Conservation (phyloP, 345 rosid genomes). For the Gossypioides kirkii region DNA sequence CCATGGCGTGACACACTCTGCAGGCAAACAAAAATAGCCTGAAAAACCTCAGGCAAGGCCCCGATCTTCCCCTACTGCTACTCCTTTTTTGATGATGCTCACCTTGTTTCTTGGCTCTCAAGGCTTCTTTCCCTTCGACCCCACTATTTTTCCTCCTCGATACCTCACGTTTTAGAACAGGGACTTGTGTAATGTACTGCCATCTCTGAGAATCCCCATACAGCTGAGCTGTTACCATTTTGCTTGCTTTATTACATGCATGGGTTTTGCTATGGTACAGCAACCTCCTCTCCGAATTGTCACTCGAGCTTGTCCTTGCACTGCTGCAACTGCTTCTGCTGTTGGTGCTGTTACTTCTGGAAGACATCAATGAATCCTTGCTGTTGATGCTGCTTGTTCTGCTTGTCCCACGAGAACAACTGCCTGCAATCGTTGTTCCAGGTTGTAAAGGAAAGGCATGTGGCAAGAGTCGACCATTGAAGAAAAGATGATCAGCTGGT, state of each 20-base stretch:
- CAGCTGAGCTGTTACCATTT: slow-evolving; percentile 47
- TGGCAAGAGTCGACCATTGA: slow-evolving; percentile 73
- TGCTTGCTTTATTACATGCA: slow-evolving; percentile 29
- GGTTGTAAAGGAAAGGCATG: slow-evolving; percentile 52
- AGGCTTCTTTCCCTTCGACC: slow-evolving; percentile 26
- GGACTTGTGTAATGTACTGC: slow-evolving; percentile 60
- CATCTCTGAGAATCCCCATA: slow-evolving; percentile 61
- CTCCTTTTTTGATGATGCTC: slow-evolving; percentile 4
- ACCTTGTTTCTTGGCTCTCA: slow-evolving; percentile 17
- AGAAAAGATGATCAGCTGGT: slow-evolving; percentile 83
- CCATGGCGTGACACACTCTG: slow-evolving; percentile 83
- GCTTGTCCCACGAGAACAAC: slow-evolving; percentile 29
- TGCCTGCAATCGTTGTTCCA: slow-evolving; percentile 3
- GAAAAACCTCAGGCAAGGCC: slow-evolving; percentile 46
- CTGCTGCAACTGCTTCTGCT: slow-evolving; percentile 66
- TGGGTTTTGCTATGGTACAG: slow-evolving; percentile 19
- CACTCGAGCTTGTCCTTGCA: slow-evolving; percentile 56
- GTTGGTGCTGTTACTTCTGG: slow-evolving; percentile 59
- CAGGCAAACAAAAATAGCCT: slow-evolving; percentile 53
- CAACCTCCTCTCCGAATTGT: slow-evolving; percentile 31
- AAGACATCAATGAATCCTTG: slow-evolving; percentile 51
- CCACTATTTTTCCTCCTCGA: slow-evolving; percentile 29
- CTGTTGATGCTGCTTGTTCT: slow-evolving; percentile 50
- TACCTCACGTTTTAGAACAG: slow-evolving; percentile 45
- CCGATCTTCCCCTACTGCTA: slow-evolving; percentile 13